Conservation (phyloP, 441 rosid genomes). For the Arabidopsis hybrid region DNA sequence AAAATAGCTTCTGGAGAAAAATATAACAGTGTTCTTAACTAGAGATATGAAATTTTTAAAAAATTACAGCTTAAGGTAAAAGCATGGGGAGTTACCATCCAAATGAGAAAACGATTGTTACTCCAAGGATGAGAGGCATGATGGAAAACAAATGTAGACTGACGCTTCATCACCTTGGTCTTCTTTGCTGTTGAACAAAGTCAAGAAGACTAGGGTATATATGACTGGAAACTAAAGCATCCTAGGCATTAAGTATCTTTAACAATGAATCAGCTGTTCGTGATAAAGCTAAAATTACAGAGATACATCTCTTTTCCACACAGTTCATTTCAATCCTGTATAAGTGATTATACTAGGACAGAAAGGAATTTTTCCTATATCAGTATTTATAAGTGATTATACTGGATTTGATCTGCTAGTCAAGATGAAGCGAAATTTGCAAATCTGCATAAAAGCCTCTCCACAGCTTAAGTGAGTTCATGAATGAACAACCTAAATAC, state of each 20-base stretch:
- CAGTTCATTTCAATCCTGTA: neutral
- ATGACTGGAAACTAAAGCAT: constrained; percentile 2
- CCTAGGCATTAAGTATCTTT: neutral
- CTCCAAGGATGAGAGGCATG: constrained; percentile 99
- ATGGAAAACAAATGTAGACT: constrained; percentile 88
- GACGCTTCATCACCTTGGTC: constrained; percentile 77
- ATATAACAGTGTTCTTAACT: too few relatives aligned
- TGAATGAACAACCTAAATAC: neutral
- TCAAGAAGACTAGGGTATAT: constrained; percentile 18
- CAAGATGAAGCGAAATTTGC: neutral
- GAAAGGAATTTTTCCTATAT: neutral
- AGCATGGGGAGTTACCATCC: constrained; percentile 74
- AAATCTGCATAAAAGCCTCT: constrained; percentile 26
- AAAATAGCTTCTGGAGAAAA: neutral
- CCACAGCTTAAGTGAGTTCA: constrained; percentile 14
- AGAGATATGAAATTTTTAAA: too few relatives aligned
- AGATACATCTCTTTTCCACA: neutral
- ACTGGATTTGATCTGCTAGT: neutral
- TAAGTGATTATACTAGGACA: neutral
- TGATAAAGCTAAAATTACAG: neutral
- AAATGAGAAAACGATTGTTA: constrained; percentile 81
- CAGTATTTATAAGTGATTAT: neutral
- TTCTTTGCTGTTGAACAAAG: constrained; percentile 58
- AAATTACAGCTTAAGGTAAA: neutral
- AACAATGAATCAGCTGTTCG: neutral